These are phyloP conservation scores for Raffaelea ambrosiae DNA, from an alignment of 2,329 filamentous ascomycete species.

Conservation along the genomic window DNA sequence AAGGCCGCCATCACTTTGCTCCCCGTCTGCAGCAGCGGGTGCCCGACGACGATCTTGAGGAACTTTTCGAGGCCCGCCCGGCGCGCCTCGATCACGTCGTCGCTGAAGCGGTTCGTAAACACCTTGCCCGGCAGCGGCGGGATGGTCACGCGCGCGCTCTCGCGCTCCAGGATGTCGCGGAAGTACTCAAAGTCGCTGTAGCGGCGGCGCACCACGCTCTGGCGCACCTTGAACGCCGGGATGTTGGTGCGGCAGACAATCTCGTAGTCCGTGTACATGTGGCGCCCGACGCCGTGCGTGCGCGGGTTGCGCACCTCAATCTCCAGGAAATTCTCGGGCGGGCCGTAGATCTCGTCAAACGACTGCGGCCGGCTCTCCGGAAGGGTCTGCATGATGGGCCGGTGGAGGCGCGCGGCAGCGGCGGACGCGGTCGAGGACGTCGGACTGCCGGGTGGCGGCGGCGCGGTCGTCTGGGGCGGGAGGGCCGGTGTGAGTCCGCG, in stretches of 20 bases:
- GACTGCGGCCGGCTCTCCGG: conserved; percentile 77
- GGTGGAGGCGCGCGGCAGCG: conserved; percentile 16
- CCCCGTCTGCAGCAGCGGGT: conserved; percentile 92
- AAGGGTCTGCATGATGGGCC: conserved; percentile 48
- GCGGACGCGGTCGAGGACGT: conserved; percentile 31
- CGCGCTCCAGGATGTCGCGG: conserved; percentile 93
- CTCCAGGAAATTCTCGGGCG: conserved; percentile 97
- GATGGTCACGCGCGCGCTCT: conserved; percentile 89
- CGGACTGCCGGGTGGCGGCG: conserved; percentile 22
- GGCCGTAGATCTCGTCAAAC: conserved; percentile 98
- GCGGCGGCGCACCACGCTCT: conserved; percentile 78
- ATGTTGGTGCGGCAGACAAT: conserved; percentile 98
- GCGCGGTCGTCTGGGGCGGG: not conserved
- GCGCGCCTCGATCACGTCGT: conserved; percentile 94
- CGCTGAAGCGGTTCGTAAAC: conserved; percentile 94
- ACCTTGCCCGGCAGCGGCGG: conserved; percentile 94
- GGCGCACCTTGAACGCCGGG: conserved; percentile 92
- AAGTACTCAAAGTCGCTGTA: conserved; percentile 99
- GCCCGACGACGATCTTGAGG: conserved; percentile 92
- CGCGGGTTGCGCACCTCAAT: conserved; percentile 94
- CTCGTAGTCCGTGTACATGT: conserved; percentile 99
- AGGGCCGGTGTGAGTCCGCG: conserved; percentile 12
- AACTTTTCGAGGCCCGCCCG: conserved; percentile 90
- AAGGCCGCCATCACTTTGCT: conserved; percentile 95
- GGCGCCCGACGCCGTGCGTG: conserved; percentile 86